phyloP scores from a whole-genome alignment of 164 flowering plant species.

The Protea cynaroides region DNA sequence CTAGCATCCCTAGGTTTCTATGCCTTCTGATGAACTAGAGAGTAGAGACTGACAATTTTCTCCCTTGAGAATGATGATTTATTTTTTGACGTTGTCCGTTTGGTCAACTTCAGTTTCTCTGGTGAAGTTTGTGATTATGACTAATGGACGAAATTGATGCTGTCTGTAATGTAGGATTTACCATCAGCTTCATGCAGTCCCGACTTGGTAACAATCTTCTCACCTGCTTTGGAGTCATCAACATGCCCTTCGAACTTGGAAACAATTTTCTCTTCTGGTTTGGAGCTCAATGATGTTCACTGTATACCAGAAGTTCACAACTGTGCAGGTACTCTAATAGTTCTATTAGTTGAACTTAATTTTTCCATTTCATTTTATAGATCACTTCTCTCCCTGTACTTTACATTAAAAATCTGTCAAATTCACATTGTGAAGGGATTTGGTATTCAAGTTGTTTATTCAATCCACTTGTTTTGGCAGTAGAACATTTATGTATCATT shows the following conservation, averaged over 20 bases:
- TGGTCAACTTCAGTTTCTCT: neutral
- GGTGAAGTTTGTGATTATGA: neutral
- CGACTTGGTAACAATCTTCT: conserved; percentile 52
- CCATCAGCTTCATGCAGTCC: conserved; percentile 28
- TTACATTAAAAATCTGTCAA: neutral
- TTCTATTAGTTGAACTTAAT: neutral
- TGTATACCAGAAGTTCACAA: conserved; percentile 11
- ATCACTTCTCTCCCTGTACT: neutral
- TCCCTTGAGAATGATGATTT: neutral
- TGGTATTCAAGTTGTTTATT: neutral
- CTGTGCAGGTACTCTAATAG: conserved; percentile 31
- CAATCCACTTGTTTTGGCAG: neutral
- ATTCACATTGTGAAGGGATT: neutral
- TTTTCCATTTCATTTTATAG: neutral
- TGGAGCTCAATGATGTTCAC: conserved; percentile 28
- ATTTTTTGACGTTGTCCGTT: neutral
- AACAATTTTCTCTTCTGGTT: conserved; percentile 51
- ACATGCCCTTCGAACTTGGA: conserved; percentile 35
- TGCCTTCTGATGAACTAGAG: no score
- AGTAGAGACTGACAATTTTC: no score
- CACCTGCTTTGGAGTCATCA: conserved; percentile 31
- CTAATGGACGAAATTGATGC: neutral
- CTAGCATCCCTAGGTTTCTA: neutral
- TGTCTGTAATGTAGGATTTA: conserved; percentile 32
- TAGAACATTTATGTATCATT: neutral